Evolutionary conservation across 2,329 filamentous ascomycete species (phyloP), one percentile per base, ranked within the genome.

Genomic region (Colletotrichum ledebouriae): DNA sequence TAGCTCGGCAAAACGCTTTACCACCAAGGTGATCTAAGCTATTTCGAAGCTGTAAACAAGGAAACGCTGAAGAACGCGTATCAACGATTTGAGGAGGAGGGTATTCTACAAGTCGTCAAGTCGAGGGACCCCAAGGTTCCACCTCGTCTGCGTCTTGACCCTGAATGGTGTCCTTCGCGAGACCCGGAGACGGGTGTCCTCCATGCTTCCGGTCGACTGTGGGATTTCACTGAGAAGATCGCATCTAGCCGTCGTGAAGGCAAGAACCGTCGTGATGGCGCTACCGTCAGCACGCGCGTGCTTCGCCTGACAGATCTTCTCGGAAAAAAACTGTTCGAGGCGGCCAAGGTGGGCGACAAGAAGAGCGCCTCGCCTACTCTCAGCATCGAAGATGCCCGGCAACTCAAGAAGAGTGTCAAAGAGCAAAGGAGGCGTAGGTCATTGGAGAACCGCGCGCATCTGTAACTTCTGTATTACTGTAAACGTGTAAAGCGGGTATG

Each of bases 31-130:
- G 96, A 99, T 75, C 87, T 99, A 10, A 94, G 92, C 34, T 99
- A 99, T 81, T 98, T 98, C 73, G 96, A 99, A 81, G 94, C 96
- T 3, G 95, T 99, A 71, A 99, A 99, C 84, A 98, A 98, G 75
- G 95, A 99, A 79, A 97, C 94, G 0, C 87, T 99, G 64, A 97
- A 96, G 76, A 99, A 99, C 78, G 92, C 94, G 0, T 98, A 95
- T 79, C 86, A 89, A 42, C 89, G 94, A 15, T 97, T 97, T 75
- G 90, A 94, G 73, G 94, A 98, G 75, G 95, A 98, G 74, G 93
- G 94, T 9, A 97, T 98, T 71, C 85, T 98, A 64, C 82, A 92
- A 50, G 86, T 94, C 0, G 85, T 92, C 34, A 92, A 92, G 73
- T 85, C 85, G 62, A 91, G 90, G 73, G 90, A 91, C 70, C 73